Conservation (phyloP, 2,329 filamentous ascomycete genomes). For the Pseudopithomyces chartarum region DNA sequence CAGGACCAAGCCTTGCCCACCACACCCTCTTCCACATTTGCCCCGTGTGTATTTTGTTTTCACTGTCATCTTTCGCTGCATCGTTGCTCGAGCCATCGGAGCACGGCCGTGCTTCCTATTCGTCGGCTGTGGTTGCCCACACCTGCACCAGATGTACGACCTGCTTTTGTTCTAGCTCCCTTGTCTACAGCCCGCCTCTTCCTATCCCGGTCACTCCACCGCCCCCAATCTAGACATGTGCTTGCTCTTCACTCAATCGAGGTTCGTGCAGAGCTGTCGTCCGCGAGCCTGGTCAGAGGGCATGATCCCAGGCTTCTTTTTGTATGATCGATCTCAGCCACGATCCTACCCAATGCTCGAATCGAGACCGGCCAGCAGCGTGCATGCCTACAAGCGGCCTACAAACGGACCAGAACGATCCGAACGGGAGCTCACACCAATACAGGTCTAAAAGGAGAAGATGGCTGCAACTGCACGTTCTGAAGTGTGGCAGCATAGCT, state of each 20-base stretch:
- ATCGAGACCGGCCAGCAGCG: conserved; percentile 24
- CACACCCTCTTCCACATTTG: neutral
- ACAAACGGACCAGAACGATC: conserved; percentile 1
- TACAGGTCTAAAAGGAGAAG: conserved; percentile 8
- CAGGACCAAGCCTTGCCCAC: neutral
- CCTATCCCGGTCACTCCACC: neutral
- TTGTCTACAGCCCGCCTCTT: neutral
- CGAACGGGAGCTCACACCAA: conserved; percentile 11
- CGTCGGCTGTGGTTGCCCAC: neutral
- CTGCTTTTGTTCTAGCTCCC: neutral
- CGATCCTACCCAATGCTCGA: conserved; percentile 28
- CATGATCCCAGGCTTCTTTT: conserved; percentile 19
- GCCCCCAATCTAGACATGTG: conserved; percentile 23
- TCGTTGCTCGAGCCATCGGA: conserved; percentile 23
- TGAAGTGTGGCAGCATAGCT: conserved; percentile 27
- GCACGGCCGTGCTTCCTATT: conserved; percentile 12
- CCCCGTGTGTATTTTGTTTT: neutral
- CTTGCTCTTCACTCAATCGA: conserved; percentile 17
- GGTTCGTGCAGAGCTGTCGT: conserved; percentile 20
- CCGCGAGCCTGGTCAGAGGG: conserved; percentile 31
- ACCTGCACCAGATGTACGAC: neutral
- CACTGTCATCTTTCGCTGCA: conserved; percentile 3
- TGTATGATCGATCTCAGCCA: conserved; percentile 23
- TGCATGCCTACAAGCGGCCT: conserved; percentile 14
- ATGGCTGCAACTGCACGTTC: conserved; percentile 29